Conservation (phyloP, 148 eudicot species). For the Pharnaceum exiguum region DNA sequence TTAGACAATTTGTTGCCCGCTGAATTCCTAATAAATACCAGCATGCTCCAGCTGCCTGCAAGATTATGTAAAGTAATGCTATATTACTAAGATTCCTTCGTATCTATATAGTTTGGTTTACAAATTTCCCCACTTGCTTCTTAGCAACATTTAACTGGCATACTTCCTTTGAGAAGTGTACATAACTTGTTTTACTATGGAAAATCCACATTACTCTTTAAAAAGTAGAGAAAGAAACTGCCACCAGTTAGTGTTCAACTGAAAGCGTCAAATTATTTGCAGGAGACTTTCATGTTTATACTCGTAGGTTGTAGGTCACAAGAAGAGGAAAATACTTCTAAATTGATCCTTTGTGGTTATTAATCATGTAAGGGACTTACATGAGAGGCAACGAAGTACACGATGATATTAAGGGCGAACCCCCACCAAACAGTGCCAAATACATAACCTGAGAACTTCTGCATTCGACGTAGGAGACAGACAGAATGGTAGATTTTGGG, state of each 20-base stretch:
- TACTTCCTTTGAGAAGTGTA: too few relatives aligned
- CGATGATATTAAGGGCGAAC: constrained; percentile 87
- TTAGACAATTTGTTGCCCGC: constrained; percentile 71
- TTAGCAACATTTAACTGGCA: too few relatives aligned
- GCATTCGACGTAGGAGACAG: constrained; percentile 85
- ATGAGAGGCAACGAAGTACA: constrained; percentile 87
- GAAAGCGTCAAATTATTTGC: too few relatives aligned
- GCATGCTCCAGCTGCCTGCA: constrained; percentile 93
- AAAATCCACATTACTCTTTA: too few relatives aligned
- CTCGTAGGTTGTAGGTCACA: background rate
- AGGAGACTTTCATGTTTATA: too few relatives aligned
- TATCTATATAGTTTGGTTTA: background rate
- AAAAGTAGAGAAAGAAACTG: too few relatives aligned
- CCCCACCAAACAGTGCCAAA: constrained; percentile 99
- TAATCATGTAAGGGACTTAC: constrained; percentile 36
- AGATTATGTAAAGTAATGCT: background rate
- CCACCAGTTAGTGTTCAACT: too few relatives aligned
- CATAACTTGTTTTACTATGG: too few relatives aligned
- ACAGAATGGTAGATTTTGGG: constrained; percentile 95
- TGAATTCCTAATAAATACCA: constrained; percentile 91
- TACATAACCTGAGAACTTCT: constrained; percentile 72
- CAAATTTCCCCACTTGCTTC: background rate
- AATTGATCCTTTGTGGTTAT: background rate
- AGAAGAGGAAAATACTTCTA: background rate
- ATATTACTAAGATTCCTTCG: background rate